These are phyloP conservation scores for Biscutella laevigata DNA, from an alignment of 441 rosid genomes.

Conservation along the genomic window DNA sequence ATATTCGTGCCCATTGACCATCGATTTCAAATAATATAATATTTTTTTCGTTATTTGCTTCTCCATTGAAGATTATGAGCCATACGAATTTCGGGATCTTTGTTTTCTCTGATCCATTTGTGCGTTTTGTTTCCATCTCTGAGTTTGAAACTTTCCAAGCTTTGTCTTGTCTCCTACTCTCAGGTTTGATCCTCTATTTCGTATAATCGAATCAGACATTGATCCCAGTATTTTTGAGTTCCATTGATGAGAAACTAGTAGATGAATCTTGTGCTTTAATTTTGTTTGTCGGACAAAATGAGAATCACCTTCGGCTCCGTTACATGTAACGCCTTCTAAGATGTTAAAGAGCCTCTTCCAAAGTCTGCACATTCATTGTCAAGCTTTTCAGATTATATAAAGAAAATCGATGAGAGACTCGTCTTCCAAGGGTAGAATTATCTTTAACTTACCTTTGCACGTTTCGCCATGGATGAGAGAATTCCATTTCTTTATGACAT, in stretches of 20 bases:
- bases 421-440: not conserved
- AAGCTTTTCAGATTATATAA: not conserved
- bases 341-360: slow-evolving; percentile 70
- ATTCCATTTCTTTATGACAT: slow-evolving; percentile 64
- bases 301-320: slow-evolving; percentile 98
- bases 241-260: not conserved
- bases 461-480: slow-evolving; percentile 68
- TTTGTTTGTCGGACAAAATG: not conserved
- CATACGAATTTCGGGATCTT: not conserved
- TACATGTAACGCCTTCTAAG: slow-evolving; percentile 81
- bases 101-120: not conserved
- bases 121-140: slow-evolving; percentile 6
- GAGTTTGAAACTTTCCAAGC: slow-evolving; percentile 4
- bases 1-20: slow-evolving; percentile 12
- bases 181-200: slow-evolving; percentile 8
- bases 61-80: not conserved
- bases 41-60: not conserved
- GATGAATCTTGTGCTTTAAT: not conserved
- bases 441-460: slow-evolving; percentile 56
- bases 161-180: slow-evolving; percentile 4
- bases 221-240: not conserved
- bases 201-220: not conserved
- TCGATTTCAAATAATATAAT: slow-evolving; percentile 14
- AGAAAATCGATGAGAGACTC: not conserved
- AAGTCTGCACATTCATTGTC: slow-evolving; percentile 34